Conservation (phyloP, 75 land plant species). For the Adiantum capillusveneris region DNA sequence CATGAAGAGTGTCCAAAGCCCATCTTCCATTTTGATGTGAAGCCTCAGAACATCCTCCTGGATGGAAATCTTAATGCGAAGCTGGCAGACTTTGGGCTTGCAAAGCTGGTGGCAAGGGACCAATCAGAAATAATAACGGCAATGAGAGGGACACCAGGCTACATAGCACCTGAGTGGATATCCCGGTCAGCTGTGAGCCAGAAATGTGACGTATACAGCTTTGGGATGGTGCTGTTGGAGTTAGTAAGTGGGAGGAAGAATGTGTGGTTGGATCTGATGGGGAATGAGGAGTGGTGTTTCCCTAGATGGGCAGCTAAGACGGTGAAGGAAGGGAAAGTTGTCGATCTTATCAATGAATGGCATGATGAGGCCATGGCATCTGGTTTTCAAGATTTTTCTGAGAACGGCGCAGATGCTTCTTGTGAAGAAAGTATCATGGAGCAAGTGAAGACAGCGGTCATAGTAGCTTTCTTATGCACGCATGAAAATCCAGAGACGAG, state of each 20-base stretch:
- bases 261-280: not conserved
- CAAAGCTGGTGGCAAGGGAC: conserved; percentile 10
- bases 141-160: conserved; percentile 8
- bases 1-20: conserved; percentile 15
- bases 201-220: conserved; percentile 14
- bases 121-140: not conserved
- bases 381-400: no score
- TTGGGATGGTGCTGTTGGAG: conserved; percentile 17
- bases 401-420: no score
- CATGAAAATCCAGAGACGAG: not conserved
- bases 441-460: not conserved
- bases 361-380: not conserved
- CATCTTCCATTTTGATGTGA: conserved; percentile 23
- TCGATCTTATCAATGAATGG: not conserved
- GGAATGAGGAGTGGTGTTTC: not conserved
- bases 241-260: conserved; percentile 10
- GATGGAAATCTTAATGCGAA: conserved; percentile 9
- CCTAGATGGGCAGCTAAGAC: not conserved
- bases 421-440: not conserved
- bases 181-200: not conserved
- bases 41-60: conserved; percentile 10
- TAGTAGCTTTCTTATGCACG: not conserved
- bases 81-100: conserved; percentile 20
- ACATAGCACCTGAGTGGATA: conserved; percentile 13
- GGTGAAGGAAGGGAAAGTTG: not conserved